Evolutionary conservation across 2,329 filamentous ascomycete genomes (phyloP).

Genomic region (Sclerotinia spermophila): DNA sequence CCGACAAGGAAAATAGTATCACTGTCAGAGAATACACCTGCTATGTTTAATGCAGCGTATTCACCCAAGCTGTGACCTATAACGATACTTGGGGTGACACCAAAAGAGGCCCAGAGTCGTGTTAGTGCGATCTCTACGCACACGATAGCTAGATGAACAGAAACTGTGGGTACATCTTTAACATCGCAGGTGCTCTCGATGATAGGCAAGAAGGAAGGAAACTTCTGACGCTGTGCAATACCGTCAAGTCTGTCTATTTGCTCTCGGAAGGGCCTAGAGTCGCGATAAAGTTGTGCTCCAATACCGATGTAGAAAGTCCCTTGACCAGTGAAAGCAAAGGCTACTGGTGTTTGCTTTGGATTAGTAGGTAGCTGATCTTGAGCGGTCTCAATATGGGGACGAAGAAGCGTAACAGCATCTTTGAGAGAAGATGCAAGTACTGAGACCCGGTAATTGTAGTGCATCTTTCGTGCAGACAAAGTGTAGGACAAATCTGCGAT

Average conservation of each 20-base stretch:
- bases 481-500: conserved; percentile 35
- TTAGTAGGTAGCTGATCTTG: conserved; percentile 33
- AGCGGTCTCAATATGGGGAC: conserved; percentile 35
- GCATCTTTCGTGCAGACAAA: conserved; percentile 48
- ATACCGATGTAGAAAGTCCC: background rate
- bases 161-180: background rate
- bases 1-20: conserved; percentile 71
- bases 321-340: conserved; percentile 10
- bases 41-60: conserved; percentile 66
- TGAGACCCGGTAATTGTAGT: conserved; percentile 54
- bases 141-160: background rate
- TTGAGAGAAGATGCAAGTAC: background rate
- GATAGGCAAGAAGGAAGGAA: conserved; percentile 36
- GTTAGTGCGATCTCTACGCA: conserved; percentile 40
- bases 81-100: conserved; percentile 51
- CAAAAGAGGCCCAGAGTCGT: conserved; percentile 52
- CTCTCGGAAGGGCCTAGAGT: background rate
- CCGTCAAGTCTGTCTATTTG: conserved; percentile 3
- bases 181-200: conserved; percentile 35
- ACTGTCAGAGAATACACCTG: conserved; percentile 66
- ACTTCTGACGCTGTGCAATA: conserved; percentile 27
- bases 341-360: conserved; percentile 40
- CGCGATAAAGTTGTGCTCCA: background rate
- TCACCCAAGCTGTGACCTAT: conserved; percentile 65
- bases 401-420: background rate